Evolutionary conservation across 805 yeast species (phyloP).

Genomic region (Candida michaelii): DNA sequence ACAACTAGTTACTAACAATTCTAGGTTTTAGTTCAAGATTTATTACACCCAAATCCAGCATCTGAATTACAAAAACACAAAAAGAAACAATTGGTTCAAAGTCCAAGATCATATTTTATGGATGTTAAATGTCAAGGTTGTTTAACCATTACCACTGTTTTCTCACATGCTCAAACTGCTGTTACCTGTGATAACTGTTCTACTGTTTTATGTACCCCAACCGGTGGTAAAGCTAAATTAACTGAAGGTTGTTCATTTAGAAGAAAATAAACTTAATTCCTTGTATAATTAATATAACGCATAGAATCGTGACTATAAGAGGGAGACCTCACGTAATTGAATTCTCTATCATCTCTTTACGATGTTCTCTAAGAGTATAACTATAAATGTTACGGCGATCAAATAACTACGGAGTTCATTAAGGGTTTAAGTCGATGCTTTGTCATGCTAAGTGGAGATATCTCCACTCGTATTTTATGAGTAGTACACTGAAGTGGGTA

Average conservation of each 20-base stretch:
- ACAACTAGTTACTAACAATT: constrained; percentile 20
- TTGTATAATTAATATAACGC: constrained; percentile 18
- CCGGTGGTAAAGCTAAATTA: constrained; percentile 99
- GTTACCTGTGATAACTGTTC: constrained; percentile 99
- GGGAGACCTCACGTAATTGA: no score
- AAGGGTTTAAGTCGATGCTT: no score
- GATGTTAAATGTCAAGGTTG: constrained; percentile 99
- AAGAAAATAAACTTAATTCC: constrained; percentile 70
- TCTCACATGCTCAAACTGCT: constrained; percentile 99
- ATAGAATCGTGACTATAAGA: constrained; percentile 7
- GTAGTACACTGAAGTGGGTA: neutral
- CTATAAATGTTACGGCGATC: no score
- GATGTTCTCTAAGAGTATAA: no score
- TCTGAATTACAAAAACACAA: constrained; percentile 97
- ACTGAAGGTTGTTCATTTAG: constrained; percentile 99
- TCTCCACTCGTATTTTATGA: neutral
- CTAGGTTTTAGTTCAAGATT: constrained; percentile 98
- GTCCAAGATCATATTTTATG: constrained; percentile 99
- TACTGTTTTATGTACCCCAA: constrained; percentile 96
- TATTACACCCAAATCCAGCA: constrained; percentile 96
- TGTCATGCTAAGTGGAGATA: neutral
- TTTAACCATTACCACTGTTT: constrained; percentile 97
- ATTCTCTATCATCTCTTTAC: neutral
- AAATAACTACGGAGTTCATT: no score
- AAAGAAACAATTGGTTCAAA: constrained; percentile 94